phyloP scores from a whole-genome alignment of 352 stramenopile species.

The Phytophthora cryptogea region DNA sequence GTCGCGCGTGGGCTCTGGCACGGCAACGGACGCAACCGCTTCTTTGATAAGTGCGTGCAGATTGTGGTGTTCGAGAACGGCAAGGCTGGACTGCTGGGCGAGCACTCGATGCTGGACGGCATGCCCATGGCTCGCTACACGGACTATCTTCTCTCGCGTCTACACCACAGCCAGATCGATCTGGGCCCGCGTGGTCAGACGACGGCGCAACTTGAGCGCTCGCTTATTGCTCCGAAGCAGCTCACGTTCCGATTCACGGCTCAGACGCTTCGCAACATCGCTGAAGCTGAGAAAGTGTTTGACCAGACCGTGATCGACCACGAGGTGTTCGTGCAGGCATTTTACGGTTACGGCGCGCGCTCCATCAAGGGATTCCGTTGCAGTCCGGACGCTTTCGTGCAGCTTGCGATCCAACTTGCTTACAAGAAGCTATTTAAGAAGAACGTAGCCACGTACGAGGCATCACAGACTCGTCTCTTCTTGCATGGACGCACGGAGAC shows the following conservation, averaged over 20 bases:
- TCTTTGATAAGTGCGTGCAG: conserved; percentile 98
- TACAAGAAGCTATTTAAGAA: conserved; percentile 75
- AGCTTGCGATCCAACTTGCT: conserved; percentile 96
- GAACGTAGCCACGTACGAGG: conserved; percentile 93
- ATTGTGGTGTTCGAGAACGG: conserved; percentile 96
- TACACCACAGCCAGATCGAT: conserved; percentile 56
- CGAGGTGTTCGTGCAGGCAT: conserved; percentile 86
- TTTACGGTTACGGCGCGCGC: conserved; percentile 89
- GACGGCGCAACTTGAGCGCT: conserved; percentile 39
- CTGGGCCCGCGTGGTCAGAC: conserved; percentile 48
- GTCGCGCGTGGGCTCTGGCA: conserved; percentile 76
- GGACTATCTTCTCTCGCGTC: conserved; percentile 63
- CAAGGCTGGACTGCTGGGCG: conserved; percentile 92
- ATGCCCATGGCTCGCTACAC: conserved; percentile 80
- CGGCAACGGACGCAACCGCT: conserved; percentile 93
- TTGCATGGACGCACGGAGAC: conserved; percentile 95
- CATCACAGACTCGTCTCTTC: conserved; percentile 93
- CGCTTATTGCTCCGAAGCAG: conserved; percentile 39
- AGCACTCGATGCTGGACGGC: conserved; percentile 94
- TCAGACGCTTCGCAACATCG: conserved; percentile 54
- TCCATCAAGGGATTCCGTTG: conserved; percentile 91
- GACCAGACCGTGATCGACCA: conserved; percentile 83
- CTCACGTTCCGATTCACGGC: conserved; percentile 60
- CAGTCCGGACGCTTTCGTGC: conserved; percentile 95
- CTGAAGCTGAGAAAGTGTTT: conserved; percentile 57